Base-by-base conservation (phyloP, 1,139 yeast species). In the Zygoascus sp. region DNA sequence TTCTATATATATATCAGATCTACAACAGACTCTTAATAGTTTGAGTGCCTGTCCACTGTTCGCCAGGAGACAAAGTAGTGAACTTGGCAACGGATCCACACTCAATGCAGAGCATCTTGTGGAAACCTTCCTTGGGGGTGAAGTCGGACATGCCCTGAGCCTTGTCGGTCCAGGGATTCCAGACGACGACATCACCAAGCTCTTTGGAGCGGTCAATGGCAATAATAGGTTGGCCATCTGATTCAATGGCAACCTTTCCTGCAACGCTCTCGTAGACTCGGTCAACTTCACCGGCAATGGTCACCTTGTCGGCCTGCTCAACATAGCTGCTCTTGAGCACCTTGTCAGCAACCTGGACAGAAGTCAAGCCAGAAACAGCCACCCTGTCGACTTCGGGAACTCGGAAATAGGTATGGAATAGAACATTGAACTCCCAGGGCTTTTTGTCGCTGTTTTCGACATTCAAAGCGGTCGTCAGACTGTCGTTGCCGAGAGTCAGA, bases 81-180 rank as follows among this genome's bases (percentile, higher is more conserved):
- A 85, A 83, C 42, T 80, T 79, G 50, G 79, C 75, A 39, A 92
- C 97, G 55, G 82, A 75, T 34, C 98, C 98, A 2, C 96, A 94
- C 67, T 92, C 98, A 47, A 92, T 78, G 68, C 98, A 92, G 50
- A 92, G 77, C 97, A 92, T 90, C 43, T 81, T 73, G 57, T 81
- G 75, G 70, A 75, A 92, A 3, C 96, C 97, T 46, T 70, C 65
- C 62, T 86, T 88, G 46, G 98, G 98, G 58, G 74, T 76, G 63
- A 90, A 92, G 66, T 92, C 98, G 32, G 73, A 81, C 90, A 92
- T 85, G 1, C 83, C 83, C 23, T 69, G 73, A 19, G 94, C 79
- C 64, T 85, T 86, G 46, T 83, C 77, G 56, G 77, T 73, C 98
- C 97, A 92, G 21, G 98, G 98, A 65, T 92, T 92, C 98, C 98